Percentiles rank a stretch among this genome's conserved stretches.
Evolutionary conservation across 1,284 basidiomycete species (phyloP).

Genomic region (Ganoderma resinaceum): DNA sequence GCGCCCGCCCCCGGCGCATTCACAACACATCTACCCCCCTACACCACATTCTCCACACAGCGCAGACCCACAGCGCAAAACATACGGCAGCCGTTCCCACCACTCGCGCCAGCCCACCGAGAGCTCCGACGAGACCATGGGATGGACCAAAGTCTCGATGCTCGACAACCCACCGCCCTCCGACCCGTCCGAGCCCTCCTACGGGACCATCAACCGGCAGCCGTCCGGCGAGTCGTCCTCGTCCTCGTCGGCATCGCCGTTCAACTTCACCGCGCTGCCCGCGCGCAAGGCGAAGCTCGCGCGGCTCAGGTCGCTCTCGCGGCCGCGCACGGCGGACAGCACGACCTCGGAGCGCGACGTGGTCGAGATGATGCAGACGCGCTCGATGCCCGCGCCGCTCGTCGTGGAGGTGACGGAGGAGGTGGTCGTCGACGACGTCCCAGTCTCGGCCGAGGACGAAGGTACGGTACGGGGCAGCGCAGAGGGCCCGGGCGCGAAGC

Average conservation of each 20-base stretch:
- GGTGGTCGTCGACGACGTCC: constrained; percentile 24
- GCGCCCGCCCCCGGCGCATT: background rate
- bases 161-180: background rate
- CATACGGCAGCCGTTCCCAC: background rate
- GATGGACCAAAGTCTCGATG: constrained; percentile 4
- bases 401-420: constrained; percentile 31
- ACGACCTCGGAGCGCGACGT: constrained; percentile 6
- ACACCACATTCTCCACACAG: background rate
- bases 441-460: background rate
- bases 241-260: constrained; percentile 1
- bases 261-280: background rate
- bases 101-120: constrained; percentile 4
- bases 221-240: constrained; percentile 3
- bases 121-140: constrained; percentile 11
- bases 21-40: background rate
- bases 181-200: background rate
- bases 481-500: background rate
- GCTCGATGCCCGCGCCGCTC: constrained; percentile 27
- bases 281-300: background rate
- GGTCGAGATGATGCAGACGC: constrained; percentile 24
- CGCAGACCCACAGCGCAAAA: background rate
- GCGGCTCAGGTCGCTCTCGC: constrained; percentile 7
- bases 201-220: constrained; percentile 2
- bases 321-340: constrained; percentile 12
- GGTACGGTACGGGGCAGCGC: background rate